Evolutionary conservation across 192 early-diverging fungal genomes (phyloP), one percentile per base, ranked within the genome.

Genomic region (Linnemannia hyalina): DNA sequence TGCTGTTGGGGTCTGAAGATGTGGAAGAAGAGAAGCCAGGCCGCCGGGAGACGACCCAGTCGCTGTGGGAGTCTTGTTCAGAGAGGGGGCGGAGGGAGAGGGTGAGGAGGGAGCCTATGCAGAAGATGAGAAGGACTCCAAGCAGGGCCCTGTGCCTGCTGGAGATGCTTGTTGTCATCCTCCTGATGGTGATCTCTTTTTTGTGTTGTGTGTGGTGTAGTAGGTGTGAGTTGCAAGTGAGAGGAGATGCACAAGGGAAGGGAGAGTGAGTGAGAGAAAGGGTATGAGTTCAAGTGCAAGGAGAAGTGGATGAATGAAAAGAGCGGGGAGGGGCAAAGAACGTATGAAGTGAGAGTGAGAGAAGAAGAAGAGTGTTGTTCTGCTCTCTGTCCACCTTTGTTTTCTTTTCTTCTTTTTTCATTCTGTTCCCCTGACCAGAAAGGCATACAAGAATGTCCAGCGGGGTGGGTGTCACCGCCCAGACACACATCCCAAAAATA

Each of bases 61-160:
- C 65, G 16, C 44, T 63, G 47, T 29, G 38, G 18, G 29, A 20
- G 32, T 20, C 73, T n/a, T 77, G 54, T 13, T 73, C 29, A 9
- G 75, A 71, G n/a, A 77, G 36, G 9, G 79, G 75, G 1, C 46
- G 75, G 23, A 80, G 20, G 0, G 84, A 81, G 15, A 86, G 57
- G 1, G 80, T 74, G 63, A 86, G 84, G 26, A 86, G 74, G 32
- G 84, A 86, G 2, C 79, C 84, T 42, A 86, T 86, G 80, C 79
- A 81, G 23, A 86, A 78, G 68, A 86, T 70, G 54, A 86, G 75
- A 22, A 86, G 80, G 36, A 65, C 79, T 49, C 84, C 84, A 60
- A 86, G 75, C 71, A 86, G 32, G 57, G 84, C 80, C 40, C 80
- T 60, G 11, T 86, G 84, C 71, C 84, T 79, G 32, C 55, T 74